Conservation (phyloP, 2,329 filamentous ascomycete species). For the Pseudomassariella vexata region DNA sequence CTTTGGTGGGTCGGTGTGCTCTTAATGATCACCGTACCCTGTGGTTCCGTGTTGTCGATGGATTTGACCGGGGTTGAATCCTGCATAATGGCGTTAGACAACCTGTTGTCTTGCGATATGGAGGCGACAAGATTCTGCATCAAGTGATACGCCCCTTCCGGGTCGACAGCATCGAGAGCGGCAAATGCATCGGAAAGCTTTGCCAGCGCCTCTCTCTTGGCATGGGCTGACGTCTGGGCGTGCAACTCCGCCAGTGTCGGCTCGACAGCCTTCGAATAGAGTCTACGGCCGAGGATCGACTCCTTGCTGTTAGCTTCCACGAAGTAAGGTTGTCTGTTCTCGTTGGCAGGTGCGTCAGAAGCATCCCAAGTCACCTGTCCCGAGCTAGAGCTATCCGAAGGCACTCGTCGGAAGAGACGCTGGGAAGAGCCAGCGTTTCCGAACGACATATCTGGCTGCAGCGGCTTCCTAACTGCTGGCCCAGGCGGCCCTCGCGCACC, state of each 20-base stretch:
- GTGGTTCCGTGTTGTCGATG: conserved; percentile 33
- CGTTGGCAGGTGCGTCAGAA: conserved; percentile 43
- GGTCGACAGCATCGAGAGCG: conserved; percentile 77
- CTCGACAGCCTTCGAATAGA: conserved; percentile 78
- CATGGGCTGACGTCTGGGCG: conserved; percentile 62
- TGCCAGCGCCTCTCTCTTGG: conserved; percentile 77
- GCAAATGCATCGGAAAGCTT: conserved; percentile 82
- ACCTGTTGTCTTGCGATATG: conserved; percentile 63
- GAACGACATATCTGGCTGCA: conserved; percentile 87
- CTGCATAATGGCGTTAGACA: conserved; percentile 44
- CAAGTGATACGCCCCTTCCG: conserved; percentile 83
- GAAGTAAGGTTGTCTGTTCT: conserved; percentile 56
- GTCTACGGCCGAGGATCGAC: conserved; percentile 70
- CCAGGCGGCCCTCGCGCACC: conserved; percentile 29
- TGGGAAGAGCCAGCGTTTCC: conserved; percentile 91
- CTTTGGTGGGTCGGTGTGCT: conserved; percentile 32
- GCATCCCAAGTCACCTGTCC: conserved; percentile 32
- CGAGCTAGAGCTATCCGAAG: conserved; percentile 58
- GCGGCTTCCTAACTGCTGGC: conserved; percentile 62
- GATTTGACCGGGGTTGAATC: conserved; percentile 21
- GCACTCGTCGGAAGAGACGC: conserved; percentile 81
- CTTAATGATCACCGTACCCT: conserved; percentile 55
- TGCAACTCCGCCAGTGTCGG: conserved; percentile 79
- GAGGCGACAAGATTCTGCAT: conserved; percentile 72
- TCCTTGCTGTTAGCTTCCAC: conserved; percentile 68